Conservation (phyloP, 768 basidiomycete species). For the Pisolithus sp. region DNA sequence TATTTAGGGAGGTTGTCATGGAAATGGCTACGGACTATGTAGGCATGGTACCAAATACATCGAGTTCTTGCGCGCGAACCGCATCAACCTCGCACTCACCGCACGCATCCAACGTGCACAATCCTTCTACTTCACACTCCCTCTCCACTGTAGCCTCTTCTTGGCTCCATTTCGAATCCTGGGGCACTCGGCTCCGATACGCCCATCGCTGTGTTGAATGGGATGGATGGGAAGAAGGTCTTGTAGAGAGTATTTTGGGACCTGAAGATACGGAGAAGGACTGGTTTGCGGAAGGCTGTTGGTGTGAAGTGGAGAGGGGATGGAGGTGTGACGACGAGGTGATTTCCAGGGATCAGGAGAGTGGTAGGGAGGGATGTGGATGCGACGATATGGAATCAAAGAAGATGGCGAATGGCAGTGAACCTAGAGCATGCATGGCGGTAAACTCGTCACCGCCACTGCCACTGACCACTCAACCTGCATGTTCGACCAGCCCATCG, state of each 20-base stretch:
- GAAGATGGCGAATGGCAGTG: background rate
- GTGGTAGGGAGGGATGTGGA: conserved; percentile 5
- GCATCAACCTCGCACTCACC: conserved; percentile 1
- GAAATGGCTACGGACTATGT: conserved; percentile 33
- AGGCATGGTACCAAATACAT: background rate
- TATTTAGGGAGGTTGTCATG: conserved; percentile 62
- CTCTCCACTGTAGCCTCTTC: conserved; percentile 48
- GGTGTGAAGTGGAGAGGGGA: conserved; percentile 10
- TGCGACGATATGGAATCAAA: background rate
- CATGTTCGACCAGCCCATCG: background rate
- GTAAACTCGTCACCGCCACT: background rate
- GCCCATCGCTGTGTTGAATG: conserved; percentile 81
- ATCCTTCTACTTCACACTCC: conserved; percentile 13
- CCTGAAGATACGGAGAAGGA: conserved; percentile 65
- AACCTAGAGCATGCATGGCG: background rate
- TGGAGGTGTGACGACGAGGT: background rate
- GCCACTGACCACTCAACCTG: background rate
- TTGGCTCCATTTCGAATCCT: conserved; percentile 70
- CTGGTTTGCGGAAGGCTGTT: conserved; percentile 48
- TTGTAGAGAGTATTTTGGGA: conserved; percentile 69
- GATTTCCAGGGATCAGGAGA: background rate
- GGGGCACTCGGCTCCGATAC: conserved; percentile 60
- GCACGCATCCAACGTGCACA: background rate
- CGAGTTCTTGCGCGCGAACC: conserved; percentile 10
- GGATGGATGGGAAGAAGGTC: conserved; percentile 89